Evolutionary conservation across 495 filamentous ascomycete genomes (phyloP), one percentile per base, ranked within the genome.

Genomic region (Neurospora hispaniola): DNA sequence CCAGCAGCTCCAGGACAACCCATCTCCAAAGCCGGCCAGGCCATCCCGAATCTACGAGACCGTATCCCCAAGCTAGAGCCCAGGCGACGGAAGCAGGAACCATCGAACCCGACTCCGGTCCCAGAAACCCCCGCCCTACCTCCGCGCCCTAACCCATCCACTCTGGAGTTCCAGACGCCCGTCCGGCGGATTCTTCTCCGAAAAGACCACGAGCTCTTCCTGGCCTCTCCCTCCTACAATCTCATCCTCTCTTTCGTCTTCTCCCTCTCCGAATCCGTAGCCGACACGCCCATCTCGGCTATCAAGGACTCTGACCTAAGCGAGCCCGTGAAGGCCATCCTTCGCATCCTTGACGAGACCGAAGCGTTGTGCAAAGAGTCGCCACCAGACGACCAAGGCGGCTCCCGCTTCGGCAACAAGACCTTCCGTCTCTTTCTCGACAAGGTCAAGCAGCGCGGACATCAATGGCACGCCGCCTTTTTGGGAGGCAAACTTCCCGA

Each of bases 341-440:
- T 94, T n/a, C 74, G 78, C 12, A 89, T 97, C 54, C 86, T 99
- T 35, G 85, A 90, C 62, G 84, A 87, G 41, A 86, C 92, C 12
- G 88, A 91, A 70, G 79, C 84, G 4, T 82, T 92, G 10, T 84
- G 95, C 7, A 81, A 83, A 2, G 81, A 86, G 39, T 89, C 90
- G 68, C 96, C 96, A 2, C 90, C 96, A 2, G 85, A 92, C 74
- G 93, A 98, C 71, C 90, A 93, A 75, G 91, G 89, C 48, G 93
- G 92, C 38, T 97, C 94, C 6, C 88, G 96, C 44, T 99, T 99
- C 77, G 96, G 96, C 41, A 99, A 99, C 81, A 93, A 92, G 70
- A 86, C 90, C 41, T 99, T 99, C 82, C 90, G 93, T 72, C 82
- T 87, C 74, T 93, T 96, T 76, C 87, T 97, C 72, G 92, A 96